phyloP scores from a whole-genome alignment of 257 asterid species.

The Cruciata laevipes region DNA sequence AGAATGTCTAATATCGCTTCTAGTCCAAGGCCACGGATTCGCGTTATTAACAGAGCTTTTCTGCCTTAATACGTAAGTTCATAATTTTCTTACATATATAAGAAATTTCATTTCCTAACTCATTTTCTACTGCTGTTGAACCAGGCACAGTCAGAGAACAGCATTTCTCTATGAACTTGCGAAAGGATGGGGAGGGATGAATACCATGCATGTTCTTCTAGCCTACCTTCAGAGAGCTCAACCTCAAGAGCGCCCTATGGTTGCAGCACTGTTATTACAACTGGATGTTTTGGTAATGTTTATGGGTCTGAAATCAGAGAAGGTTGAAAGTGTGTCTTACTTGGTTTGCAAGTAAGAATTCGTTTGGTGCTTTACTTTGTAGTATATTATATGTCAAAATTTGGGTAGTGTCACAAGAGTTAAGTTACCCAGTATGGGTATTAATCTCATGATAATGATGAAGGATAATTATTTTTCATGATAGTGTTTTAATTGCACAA shows the following conservation, averaged over 20 bases:
- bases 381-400: no score
- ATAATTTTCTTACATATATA: neutral
- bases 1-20: conserved; percentile 35
- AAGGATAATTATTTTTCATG: no score
- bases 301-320: no score
- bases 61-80: conserved; percentile 56
- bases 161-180: conserved; percentile 37
- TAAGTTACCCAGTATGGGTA: no score
- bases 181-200: conserved; percentile 56
- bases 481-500: no score
- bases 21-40: conserved; percentile 36
- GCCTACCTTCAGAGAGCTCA: conserved; percentile 49
- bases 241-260: conserved; percentile 50
- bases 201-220: conserved; percentile 50
- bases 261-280: conserved; percentile 58
- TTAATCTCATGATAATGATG: no score
- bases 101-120: neutral
- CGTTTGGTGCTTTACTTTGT: no score
- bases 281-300: conserved; percentile 66
- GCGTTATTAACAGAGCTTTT: conserved; percentile 53
- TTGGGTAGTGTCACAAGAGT: no score
- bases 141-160: conserved; percentile 45
- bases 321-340: no score
- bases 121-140: conserved; percentile 2
- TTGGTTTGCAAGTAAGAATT: no score